These are phyloP conservation scores for Lentinula sp. DNA, from an alignment of 768 basidiomycete species.

Conservation along the genomic window DNA sequence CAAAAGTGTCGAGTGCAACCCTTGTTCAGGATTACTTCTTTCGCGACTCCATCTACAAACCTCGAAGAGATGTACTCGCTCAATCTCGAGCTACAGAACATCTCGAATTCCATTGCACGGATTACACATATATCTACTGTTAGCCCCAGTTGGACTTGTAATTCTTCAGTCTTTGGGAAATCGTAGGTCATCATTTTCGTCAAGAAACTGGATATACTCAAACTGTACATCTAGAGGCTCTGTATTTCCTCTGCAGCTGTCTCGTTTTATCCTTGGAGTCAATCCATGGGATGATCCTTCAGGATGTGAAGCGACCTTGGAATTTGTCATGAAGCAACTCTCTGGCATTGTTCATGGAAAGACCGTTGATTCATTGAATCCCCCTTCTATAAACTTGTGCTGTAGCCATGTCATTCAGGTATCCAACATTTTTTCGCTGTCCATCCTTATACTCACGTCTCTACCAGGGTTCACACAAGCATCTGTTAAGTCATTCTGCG, in stretches of 20 bases:
- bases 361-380: conserved; percentile 29
- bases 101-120: conserved; percentile 30
- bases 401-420: conserved; percentile 47
- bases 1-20: conserved; percentile 55
- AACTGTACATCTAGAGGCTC: conserved; percentile 25
- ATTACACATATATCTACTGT: conserved; percentile 57
- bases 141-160: conserved; percentile 66
- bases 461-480: neutral
- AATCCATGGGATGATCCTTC: conserved; percentile 28
- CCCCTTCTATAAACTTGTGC: conserved; percentile 49
- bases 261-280: conserved; percentile 36
- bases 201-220: neutral
- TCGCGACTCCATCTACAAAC: conserved; percentile 44
- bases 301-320: conserved; percentile 33
- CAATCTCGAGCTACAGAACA: conserved; percentile 52
- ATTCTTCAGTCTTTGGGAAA: conserved; percentile 24
- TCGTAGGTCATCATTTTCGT: conserved; percentile 32
- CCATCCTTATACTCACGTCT: conserved; percentile 6
- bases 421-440: conserved; percentile 5
- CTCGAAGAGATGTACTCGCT: conserved; percentile 45
- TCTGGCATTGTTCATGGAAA: conserved; percentile 43
- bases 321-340: conserved; percentile 50
- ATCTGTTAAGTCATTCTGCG: conserved; percentile 10
- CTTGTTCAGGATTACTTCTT: conserved; percentile 47
- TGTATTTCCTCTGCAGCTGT: conserved; percentile 43